Conservation (phyloP, 2,329 filamentous ascomycete species). For the Aphanocladium album region DNA sequence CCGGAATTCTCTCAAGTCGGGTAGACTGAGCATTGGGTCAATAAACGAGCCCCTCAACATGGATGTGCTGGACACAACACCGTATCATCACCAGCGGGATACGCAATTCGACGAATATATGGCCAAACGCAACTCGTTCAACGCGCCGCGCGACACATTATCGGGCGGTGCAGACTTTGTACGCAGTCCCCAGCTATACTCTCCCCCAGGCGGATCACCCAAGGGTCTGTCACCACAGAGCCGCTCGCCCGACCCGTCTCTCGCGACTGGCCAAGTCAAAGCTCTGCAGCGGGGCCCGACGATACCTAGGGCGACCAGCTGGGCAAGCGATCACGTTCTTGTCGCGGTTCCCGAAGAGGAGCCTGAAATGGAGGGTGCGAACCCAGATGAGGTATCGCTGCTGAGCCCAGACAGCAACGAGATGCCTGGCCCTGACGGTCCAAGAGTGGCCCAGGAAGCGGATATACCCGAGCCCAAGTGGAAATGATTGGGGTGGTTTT, state of each 20-base stretch:
- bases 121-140: constrained; percentile 26
- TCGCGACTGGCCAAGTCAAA: constrained; percentile 8
- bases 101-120: constrained; percentile 45
- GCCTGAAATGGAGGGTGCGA: constrained; percentile 17
- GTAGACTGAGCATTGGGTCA: constrained; percentile 27
- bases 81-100: constrained; percentile 41
- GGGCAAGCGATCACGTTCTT: constrained; percentile 32
- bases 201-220: background rate
- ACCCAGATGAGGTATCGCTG: constrained; percentile 26
- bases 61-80: constrained; percentile 20
- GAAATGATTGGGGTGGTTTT: constrained; percentile 7
- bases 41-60: constrained; percentile 19
- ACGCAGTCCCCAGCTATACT: background rate
- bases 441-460: constrained; percentile 20
- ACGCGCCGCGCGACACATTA: constrained; percentile 18
- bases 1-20: constrained; percentile 22
- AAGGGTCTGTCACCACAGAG: constrained; percentile 10
- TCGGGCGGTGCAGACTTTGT: background rate
- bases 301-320: constrained; percentile 29
- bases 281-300: constrained; percentile 23
- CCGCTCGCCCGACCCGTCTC: constrained; percentile 20
- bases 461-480: constrained; percentile 23
- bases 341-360: constrained; percentile 37
- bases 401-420: constrained; percentile 21
- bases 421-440: constrained; percentile 20